phyloP scores from a whole-genome alignment of 352 stramenopile genomes.

The Thraustotheca clavata region DNA sequence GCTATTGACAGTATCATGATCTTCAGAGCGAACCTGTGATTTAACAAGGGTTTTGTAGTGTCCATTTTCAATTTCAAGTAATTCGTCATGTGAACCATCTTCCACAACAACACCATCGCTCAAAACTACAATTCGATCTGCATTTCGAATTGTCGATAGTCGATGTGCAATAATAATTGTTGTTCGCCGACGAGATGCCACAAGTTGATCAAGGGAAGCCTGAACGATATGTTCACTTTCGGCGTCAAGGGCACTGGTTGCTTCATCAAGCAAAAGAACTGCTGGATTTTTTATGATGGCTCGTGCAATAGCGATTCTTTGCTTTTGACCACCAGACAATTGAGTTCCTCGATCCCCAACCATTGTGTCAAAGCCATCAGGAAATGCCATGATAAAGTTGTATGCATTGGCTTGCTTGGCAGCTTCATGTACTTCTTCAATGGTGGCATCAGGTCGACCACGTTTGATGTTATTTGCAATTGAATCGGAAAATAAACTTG shows the following conservation, averaged over 20 bases:
- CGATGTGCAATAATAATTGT: constrained; percentile 71
- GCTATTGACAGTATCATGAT: background rate
- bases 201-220: constrained; percentile 42
- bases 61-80: constrained; percentile 13
- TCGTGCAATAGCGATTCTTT: constrained; percentile 79
- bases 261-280: constrained; percentile 74
- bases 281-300: constrained; percentile 57
- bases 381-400: constrained; percentile 22
- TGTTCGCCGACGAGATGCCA: constrained; percentile 34
- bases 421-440: constrained; percentile 22
- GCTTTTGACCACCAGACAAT: constrained; percentile 36
- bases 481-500: constrained; percentile 18
- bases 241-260: constrained; percentile 50
- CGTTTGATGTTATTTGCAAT: constrained; percentile 23
- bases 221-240: constrained; percentile 50
- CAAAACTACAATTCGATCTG: constrained; percentile 58
- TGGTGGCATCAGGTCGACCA: constrained; percentile 10
- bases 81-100: constrained; percentile 33
- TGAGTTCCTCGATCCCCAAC: constrained; percentile 21
- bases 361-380: constrained; percentile 19
- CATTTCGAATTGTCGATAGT: constrained; percentile 60
- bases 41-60: constrained; percentile 14
- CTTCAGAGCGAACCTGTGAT: background rate
- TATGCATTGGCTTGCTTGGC: constrained; percentile 23
- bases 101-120: constrained; percentile 46